Evolutionary conservation across 139 green algal genomes (phyloP), one percentile per base, ranked within the genome.

Genomic region (Chlorella sp.): DNA sequence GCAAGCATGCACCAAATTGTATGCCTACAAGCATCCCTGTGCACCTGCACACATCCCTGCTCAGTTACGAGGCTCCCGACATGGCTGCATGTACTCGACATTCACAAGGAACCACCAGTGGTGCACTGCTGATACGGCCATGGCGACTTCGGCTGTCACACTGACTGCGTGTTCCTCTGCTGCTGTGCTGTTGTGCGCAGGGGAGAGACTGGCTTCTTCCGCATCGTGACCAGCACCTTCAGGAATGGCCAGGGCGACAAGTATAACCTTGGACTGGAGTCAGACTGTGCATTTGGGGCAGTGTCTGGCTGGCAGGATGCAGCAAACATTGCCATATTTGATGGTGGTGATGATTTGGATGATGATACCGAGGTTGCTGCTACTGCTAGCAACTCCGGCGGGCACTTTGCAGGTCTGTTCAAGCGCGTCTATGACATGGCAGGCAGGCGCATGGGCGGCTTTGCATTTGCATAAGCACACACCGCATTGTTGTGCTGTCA

Each of bases 231-330:
- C 35, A 84, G 64, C 24, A 67, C 74, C 5, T 90, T 82, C 63
- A 49, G 76, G 2, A 50, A 84, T 35, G 88, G 85, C 66, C 72
- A 74, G 0, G 87, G 87, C 61, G 59, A 82, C 62, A 51, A 81
- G 17, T 93, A 93, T 81, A 92, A 93, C 79, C 80, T 95, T 2
- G 79, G 67, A 4, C 82, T 97, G 36, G 91, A 97, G 80, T 59
- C 69, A 10, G 74, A 82, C 61, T 96, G 91, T 72, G 76, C 77
- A 3, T 96, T 86, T 71, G 91, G 80, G 3, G 84, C 90, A 61
- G 42, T 55, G 42, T 10, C 10, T 10, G 42, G 42, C 10, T 55
- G 42, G 42, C 10, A 24, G 42, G 17, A 17, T 17, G 42, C 10
- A 17, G 42, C 42, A 55, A 55, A 55, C 42, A 10, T 24, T 17